Evolutionary conservation across 345 rosid species (phyloP), one percentile per base, ranked within the genome.

Genomic region (Eucalyptus shirleyi): DNA sequence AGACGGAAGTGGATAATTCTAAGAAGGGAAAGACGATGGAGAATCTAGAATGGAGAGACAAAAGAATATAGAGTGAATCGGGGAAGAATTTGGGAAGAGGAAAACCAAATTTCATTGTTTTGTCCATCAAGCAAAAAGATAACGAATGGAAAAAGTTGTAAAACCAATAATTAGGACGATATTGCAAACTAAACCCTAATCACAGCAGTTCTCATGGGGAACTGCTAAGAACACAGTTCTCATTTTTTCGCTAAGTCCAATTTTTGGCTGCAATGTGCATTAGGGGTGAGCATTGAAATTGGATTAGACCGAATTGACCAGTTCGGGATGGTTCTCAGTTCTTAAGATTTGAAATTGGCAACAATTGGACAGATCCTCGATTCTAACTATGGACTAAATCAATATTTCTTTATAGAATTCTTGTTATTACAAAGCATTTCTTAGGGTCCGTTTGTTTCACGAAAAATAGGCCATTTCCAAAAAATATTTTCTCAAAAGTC

Each of bases 381-480:
- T 60, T 60, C 16, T 28, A 28, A 3, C 0, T 28, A 1, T 5
- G 32, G 2, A 60, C n/a, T 0, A 0, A 28, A 60, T 4, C 0
- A 1, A 60, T 12, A 12, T 26, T 60, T 60, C 37, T 34, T 34
- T 34, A 34, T 34, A 34, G 37, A 56, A 56, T 37, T 37, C 37
- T 37, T 37, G 37, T 37, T 37, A 37, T 37, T 37, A 37, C 37
- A 37, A 37, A 37, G 37, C 37, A 37, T 47, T 47, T 12, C 50
- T 47, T 44, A 44, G 45, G 9, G 9, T 44, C 9, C 45, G 3
- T 44, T 44, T 2, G 9, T 8, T 44, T 44, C 45, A 8, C 1
- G 45, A 9, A 44, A 44, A 44, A 44, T 44, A 44, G 3, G 45
- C 2, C 9, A 44, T 44, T 44, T 44, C 10, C 45, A 1, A 2